phyloP scores from a whole-genome alignment of 352 stramenopile genomes.

The Ophiocytium majus region DNA sequence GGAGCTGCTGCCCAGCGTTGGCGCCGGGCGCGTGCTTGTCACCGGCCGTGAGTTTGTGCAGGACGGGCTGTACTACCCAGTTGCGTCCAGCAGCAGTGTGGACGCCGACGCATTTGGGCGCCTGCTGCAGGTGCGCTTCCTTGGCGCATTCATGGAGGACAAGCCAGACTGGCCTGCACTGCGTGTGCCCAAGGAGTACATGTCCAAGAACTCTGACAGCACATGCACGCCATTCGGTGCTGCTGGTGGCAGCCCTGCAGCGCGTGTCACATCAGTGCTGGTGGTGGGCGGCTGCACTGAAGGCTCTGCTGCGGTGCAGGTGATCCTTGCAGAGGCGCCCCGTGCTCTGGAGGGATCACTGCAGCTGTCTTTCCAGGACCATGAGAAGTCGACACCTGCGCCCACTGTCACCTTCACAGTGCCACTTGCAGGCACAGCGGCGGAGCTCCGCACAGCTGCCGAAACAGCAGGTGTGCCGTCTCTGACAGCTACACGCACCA shows the following conservation, averaged over 20 bases:
- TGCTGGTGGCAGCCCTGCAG: background rate
- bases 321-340: constrained; percentile 64
- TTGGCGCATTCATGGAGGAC: constrained; percentile 30
- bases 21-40: constrained; percentile 61
- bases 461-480: background rate
- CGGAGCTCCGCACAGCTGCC: constrained; percentile 56
- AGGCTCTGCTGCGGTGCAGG: constrained; percentile 61
- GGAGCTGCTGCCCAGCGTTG: constrained; percentile 62
- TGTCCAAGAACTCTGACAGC: constrained; percentile 3
- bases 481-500: background rate
- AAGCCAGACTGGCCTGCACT: constrained; percentile 43
- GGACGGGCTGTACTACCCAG: constrained; percentile 62
- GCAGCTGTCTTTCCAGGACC: constrained; percentile 50
- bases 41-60: constrained; percentile 58
- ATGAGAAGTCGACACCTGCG: background rate
- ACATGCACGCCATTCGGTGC: background rate
- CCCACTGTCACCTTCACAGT: constrained; percentile 36
- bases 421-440: constrained; percentile 58
- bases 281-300: constrained; percentile 48
- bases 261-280: constrained; percentile 10
- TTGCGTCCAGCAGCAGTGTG: constrained; percentile 24
- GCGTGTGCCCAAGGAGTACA: constrained; percentile 48
- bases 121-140: constrained; percentile 46
- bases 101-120: constrained; percentile 41
- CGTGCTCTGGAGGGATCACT: constrained; percentile 62